Base-by-base conservation (phyloP, 805 yeast genomes). In the Ogataea pilisensis region DNA sequence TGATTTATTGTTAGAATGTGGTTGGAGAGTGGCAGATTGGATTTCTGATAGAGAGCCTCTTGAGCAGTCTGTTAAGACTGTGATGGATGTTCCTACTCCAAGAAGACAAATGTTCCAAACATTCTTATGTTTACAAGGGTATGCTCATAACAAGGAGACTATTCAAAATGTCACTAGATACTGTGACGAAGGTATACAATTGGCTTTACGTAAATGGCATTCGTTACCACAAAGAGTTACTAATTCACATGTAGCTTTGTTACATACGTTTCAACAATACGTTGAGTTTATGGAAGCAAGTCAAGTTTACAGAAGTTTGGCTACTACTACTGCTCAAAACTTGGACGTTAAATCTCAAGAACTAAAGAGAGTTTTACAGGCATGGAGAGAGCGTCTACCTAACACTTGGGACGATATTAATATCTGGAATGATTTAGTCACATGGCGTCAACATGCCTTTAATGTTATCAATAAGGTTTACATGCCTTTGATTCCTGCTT, bases 1-100 rank as follows among this genome's bases (percentile, higher is more conserved):
- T 0, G 99, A 93, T 56, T 70, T 93, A 49, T 66, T 95, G 20
- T 69, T 93, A n/a, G 99, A 93, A 61, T 95, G 99, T 73, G 99
- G 98, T 29, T 93, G 99, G 99, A 75, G 99, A 56, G 95, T 93
- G 30, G 97, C 99, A 7, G 98, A 93, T 57, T 93, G 99, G 99
- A 83, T 82, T 45, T 82, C 95, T 8, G 99, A 95, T 55, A 76
- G 90, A 48, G 98, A 91, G 49, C 93, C 98, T 0, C 68, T 93
- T 29, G 97, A 90, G 57, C 96, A 87, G 55, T 84, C 95, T 1
- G 95, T 93, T 20, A 87, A 89, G 62, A 85, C 95, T 32, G 95
- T 93, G 5, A 89, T 93, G 96, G 99, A 93, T 64, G 96, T 90
- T 20, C 98, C 99, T 4, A 95, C 99, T 0, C 98, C 99, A 2